These are phyloP conservation scores for Aspergillus fructus DNA, from an alignment of 2,329 filamentous ascomycete species.

Conservation along the genomic window DNA sequence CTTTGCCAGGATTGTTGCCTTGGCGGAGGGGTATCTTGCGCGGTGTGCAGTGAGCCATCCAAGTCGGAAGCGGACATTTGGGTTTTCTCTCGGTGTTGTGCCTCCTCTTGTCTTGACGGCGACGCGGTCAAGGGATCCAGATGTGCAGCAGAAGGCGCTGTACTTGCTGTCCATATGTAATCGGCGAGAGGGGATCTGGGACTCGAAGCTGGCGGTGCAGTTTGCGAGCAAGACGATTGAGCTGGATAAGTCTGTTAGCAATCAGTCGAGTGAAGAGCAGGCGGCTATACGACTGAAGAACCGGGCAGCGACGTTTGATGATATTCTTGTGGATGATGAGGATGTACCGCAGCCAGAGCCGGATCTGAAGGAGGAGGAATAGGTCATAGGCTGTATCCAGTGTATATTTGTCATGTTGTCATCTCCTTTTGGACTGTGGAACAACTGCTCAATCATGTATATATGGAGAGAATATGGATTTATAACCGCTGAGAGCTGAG, in stretches of 20 bases:
- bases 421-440: no score
- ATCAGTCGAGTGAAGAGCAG: not conserved
- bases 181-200: conserved; percentile 15
- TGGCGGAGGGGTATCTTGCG: not conserved
- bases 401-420: no score
- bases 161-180: conserved; percentile 7
- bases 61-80: conserved; percentile 3
- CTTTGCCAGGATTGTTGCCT: not conserved
- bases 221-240: conserved; percentile 2
- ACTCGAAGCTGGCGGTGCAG: conserved; percentile 3
- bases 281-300: conserved; percentile 2
- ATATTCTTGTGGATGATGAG: conserved; percentile 3
- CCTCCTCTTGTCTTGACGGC: conserved; percentile 11
- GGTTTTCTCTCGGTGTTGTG: conserved; percentile 9
- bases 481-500: no score
- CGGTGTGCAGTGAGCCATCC: not conserved
- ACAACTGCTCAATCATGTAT: no score
- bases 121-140: conserved; percentile 5
- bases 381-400: no score
- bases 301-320: conserved; percentile 3
- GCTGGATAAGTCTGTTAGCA: not conserved
- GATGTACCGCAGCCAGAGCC: not conserved
- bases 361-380: not conserved
- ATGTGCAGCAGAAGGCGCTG: conserved; percentile 8
- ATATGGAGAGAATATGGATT: no score